Evolutionary conservation across 2,329 filamentous ascomycete genomes (phyloP).

Genomic region (Trichophyton rubrum): DNA sequence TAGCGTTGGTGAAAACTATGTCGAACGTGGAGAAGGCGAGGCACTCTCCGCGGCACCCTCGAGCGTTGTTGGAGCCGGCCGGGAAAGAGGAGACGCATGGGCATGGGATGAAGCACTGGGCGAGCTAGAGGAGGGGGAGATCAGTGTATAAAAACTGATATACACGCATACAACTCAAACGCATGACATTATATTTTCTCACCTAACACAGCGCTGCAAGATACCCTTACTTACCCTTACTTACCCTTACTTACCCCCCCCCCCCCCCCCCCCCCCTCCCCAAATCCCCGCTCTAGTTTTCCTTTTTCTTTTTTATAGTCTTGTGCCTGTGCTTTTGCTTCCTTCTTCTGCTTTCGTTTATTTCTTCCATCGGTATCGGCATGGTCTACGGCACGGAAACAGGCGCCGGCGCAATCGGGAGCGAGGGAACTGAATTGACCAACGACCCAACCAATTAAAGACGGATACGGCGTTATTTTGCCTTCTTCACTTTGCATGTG

Average conservation of each 20-base stretch:
- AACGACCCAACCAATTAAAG: conserved; percentile 1
- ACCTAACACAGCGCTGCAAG: not conserved
- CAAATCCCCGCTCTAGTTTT: not conserved
- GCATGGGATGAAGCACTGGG: conserved; percentile 33
- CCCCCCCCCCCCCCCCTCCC: no score
- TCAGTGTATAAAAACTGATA: conserved; percentile 24
- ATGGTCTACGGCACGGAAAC: not conserved
- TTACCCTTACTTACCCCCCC: no score
- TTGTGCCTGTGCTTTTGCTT: no score
- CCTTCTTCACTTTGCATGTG: not conserved
- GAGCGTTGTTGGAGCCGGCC: conserved; percentile 16
- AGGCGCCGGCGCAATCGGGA: conserved; percentile 2
- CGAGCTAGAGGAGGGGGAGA: conserved; percentile 33
- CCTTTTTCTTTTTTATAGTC: not conserved
- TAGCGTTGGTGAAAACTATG: conserved; percentile 26
- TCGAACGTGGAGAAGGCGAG: conserved; percentile 34
- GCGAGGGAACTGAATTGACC: not conserved
- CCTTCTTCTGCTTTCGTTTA: not conserved
- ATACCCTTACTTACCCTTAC: not conserved
- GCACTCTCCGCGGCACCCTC: conserved; percentile 27
- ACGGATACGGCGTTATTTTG: conserved; percentile 2
- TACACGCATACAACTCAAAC: not conserved
- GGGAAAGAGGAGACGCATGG: conserved; percentile 21
- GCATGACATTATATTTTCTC: not conserved
- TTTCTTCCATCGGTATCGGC: not conserved